phyloP scores from a whole-genome alignment of 164 flowering plant genomes.

The Warburgia ugandensis region DNA sequence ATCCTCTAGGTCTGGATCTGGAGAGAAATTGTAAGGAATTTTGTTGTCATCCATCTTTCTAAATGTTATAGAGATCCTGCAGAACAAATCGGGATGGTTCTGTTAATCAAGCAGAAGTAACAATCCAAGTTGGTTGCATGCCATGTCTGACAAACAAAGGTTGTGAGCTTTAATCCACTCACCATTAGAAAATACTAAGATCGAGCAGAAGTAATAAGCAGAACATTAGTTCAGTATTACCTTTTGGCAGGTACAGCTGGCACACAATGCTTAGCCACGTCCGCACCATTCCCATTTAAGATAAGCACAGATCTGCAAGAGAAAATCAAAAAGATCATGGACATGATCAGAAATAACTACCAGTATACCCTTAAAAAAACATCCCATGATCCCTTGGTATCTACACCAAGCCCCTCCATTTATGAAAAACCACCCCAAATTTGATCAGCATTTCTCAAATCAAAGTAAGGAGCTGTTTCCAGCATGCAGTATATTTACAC shows the following conservation, averaged over 20 bases:
- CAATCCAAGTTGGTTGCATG: neutral
- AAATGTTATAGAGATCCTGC: constrained; percentile 94
- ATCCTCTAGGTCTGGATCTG: constrained; percentile 75
- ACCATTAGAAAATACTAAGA: neutral
- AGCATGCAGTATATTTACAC: no score
- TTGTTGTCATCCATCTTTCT: constrained; percentile 84
- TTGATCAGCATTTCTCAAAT: no score
- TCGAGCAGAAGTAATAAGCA: neutral
- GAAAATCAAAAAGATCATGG: neutral
- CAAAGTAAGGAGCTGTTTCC: no score
- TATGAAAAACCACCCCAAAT: no score
- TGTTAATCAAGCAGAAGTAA: neutral
- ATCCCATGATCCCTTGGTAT: no score
- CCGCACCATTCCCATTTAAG: constrained; percentile 49
- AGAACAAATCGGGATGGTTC: neutral
- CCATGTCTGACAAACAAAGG: neutral
- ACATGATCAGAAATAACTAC: neutral
- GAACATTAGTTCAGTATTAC: constrained; percentile 13
- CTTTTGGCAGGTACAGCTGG: constrained; percentile 47
- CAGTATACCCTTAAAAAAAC: no score
- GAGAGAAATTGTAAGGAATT: constrained; percentile 42
- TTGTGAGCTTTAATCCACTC: neutral
- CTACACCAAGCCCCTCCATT: no score
- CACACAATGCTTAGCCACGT: constrained; percentile 52
- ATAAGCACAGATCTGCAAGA: constrained; percentile 50